phyloP scores from a whole-genome alignment of 169 alveolate genomes.

The Plasmodium gaboni region DNA sequence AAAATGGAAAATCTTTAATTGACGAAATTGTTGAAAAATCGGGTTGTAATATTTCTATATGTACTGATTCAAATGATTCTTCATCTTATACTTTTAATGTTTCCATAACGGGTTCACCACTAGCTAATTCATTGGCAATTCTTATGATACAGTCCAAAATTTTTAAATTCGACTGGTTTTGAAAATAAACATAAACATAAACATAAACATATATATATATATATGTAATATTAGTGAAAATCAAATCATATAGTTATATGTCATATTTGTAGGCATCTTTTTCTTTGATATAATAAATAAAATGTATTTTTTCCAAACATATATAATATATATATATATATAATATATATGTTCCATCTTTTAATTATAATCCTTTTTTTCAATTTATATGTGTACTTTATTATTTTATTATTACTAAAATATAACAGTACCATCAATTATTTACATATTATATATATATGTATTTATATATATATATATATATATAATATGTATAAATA shows the following conservation, averaged over 20 bases:
- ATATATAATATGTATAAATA: too few species aligned
- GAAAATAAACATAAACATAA: background rate
- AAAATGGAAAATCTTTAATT: slow-evolving; percentile 66
- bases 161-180: slow-evolving; percentile 73
- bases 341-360: background rate
- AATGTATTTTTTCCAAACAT: too few species aligned
- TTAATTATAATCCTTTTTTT: background rate
- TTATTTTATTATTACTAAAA: background rate
- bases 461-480: background rate
- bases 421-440: background rate
- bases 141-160: slow-evolving; percentile 72
- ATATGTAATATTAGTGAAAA: background rate
- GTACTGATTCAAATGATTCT: slow-evolving; percentile 73
- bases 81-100: slow-evolving; percentile 67
- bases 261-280: too few species aligned
- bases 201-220: background rate
- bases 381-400: background rate
- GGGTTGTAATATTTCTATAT: slow-evolving; percentile 65
- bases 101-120: slow-evolving; percentile 72
- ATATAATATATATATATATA: too few species aligned
- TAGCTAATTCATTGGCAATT: slow-evolving; percentile 59
- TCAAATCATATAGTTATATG: too few species aligned
- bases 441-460: background rate
- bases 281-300: too few species aligned
- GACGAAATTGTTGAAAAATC: slow-evolving; percentile 69